phyloP scores from a whole-genome alignment of 2,329 filamentous ascomycete genomes.

The Blumeria hordei region DNA sequence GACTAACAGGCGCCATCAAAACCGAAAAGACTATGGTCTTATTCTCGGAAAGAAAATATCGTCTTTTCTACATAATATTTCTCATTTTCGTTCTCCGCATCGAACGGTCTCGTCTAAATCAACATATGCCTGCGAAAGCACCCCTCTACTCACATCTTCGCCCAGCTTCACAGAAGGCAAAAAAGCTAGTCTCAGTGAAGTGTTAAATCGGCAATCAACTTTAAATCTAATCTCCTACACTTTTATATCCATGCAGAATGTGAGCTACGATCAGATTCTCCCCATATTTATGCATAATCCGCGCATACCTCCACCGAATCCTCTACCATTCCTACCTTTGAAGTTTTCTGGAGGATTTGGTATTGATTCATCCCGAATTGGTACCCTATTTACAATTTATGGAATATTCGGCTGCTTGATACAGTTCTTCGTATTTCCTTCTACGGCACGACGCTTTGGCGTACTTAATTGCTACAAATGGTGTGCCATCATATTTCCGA shows the following conservation, averaged over 20 bases:
- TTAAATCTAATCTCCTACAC: constrained; percentile 34
- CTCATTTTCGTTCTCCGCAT: constrained; percentile 2
- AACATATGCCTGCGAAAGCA: constrained; percentile 14
- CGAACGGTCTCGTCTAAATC: not conserved
- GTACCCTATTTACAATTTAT: constrained; percentile 64
- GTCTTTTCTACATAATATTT: constrained; percentile 12
- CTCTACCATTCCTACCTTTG: constrained; percentile 43
- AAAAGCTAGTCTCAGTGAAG: constrained; percentile 26
- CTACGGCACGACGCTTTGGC: constrained; percentile 46
- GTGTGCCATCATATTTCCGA: constrained; percentile 42
- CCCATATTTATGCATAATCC: constrained; percentile 75
- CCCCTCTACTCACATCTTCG: constrained; percentile 28
- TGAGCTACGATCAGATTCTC: constrained; percentile 62
- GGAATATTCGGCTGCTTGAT: constrained; percentile 56
- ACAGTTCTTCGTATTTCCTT: constrained; percentile 76
- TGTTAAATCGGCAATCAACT: constrained; percentile 50
- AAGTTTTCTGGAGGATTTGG: constrained; percentile 70
- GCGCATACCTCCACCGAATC: constrained; percentile 23
- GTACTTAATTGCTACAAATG: constrained; percentile 47
- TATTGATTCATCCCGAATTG: constrained; percentile 46
- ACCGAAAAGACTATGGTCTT: constrained; percentile 51
- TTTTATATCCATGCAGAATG: constrained; percentile 18
- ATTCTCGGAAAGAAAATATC: constrained; percentile 43
- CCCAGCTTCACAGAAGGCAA: constrained; percentile 9
- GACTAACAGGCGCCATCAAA: constrained; percentile 49